Conservation (phyloP, 768 basidiomycete genomes). For the Candolleomyces eurysporus region DNA sequence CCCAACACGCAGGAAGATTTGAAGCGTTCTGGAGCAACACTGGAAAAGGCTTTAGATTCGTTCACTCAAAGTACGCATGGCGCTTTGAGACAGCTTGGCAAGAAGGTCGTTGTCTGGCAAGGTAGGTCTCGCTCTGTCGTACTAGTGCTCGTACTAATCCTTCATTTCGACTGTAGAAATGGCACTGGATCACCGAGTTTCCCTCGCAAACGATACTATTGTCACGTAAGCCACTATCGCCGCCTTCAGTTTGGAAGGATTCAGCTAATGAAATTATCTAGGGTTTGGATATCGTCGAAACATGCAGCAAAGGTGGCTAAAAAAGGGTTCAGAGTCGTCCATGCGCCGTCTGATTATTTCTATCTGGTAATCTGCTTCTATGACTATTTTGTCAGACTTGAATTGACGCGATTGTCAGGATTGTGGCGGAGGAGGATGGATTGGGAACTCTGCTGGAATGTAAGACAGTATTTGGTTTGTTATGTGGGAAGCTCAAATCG, state of each 20-base stretch:
- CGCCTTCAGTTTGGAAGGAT: not conserved
- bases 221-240: conserved; percentile 42
- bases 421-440: conserved; percentile 72
- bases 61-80: conserved; percentile 64
- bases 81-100: conserved; percentile 52
- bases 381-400: not conserved
- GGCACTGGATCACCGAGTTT: conserved; percentile 55
- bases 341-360: conserved; percentile 73
- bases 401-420: conserved; percentile 35
- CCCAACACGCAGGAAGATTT: conserved; percentile 55
- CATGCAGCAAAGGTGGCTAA: conserved; percentile 58
- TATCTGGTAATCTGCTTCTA: conserved; percentile 51
- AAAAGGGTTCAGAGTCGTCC: conserved; percentile 61
- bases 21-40: conserved; percentile 35
- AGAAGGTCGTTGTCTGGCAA: conserved; percentile 84
- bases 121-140: conserved; percentile 30
- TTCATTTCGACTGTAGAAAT: conserved; percentile 47
- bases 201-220: conserved; percentile 47
- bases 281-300: conserved; percentile 71
- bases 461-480: not conserved
- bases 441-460: conserved; percentile 49
- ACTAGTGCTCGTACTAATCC: too few species aligned
- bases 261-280: conserved; percentile 15
- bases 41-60: conserved; percentile 60
- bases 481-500: not conserved